Evolutionary conservation across 2,329 filamentous ascomycete species (phyloP), one percentile per base, ranked within the genome.

Genomic region (Beauveria australis): DNA sequence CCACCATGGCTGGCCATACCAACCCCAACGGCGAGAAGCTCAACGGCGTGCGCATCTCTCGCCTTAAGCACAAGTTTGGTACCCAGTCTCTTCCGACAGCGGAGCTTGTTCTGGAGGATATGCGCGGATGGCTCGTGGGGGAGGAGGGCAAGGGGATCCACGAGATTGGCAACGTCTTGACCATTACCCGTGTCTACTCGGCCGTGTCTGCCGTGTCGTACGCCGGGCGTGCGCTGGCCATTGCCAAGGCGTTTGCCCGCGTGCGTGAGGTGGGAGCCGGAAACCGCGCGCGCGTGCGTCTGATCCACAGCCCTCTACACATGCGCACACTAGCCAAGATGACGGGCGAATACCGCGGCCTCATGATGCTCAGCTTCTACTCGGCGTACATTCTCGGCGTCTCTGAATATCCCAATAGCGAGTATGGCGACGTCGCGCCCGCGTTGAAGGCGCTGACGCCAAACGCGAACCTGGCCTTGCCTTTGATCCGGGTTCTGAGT

Each of bases 51-150:
- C 77, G 77, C 9, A 88, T 91, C 64, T 83, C 87, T 61, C 79
- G 88, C 0, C 75, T 92, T 18, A 91, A 92, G 73, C 82, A 83
- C 70, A 92, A 91, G 67, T 78, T 89, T 3, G 89, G 88, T 28
- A 91, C 88, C 0, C 82, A 82, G 52, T 78, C 85, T 0, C 75
- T 92, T 0, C 88, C 89, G 0, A 91, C 89, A 0, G 89, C 88
- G 0, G 88, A 92, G 70, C 78, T 92, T 0, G 86, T 87, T 62
- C 77, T 89, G 3, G 75, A 79, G 18, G 79, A 76, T n/a, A 83
- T 84, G 78, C 80, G 86, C 2, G 86, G 76, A 4, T 86, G 86
- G 78, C 76, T 91, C 6, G 73, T 92, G 30, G 89, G 89, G 6
- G 73, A 79, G 3, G 80, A 88, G 63, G 88, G 88, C 1, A 74